These are phyloP conservation scores for Penicillium sp. DNA, from an alignment of 2,329 filamentous ascomycete genomes.

Conservation along the genomic window DNA sequence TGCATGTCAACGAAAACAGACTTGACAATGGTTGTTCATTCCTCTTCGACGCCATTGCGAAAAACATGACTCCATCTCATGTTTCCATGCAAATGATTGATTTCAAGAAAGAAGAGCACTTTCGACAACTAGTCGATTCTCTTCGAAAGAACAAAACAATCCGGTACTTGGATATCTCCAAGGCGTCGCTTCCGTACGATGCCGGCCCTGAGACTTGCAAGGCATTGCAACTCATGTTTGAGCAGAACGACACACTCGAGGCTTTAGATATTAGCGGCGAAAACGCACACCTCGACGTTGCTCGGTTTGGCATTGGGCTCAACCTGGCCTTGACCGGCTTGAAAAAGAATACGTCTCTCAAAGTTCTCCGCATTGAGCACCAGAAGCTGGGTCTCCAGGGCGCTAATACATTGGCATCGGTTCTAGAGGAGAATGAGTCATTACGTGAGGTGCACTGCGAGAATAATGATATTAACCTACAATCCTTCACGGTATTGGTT, in stretches of 20 bases:
- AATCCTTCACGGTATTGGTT: slow-evolving; percentile 68
- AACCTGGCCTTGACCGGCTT: slow-evolving; percentile 66
- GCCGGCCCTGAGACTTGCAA: slow-evolving; percentile 67
- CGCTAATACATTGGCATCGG: slow-evolving; percentile 67
- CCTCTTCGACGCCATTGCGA: slow-evolving; percentile 45
- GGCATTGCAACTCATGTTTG: slow-evolving; percentile 63
- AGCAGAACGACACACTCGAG: slow-evolving; percentile 65
- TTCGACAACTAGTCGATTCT: slow-evolving; percentile 63
- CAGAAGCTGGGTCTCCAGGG: slow-evolving; percentile 70
- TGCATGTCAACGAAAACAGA: slow-evolving; percentile 65
- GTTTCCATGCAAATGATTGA: slow-evolving; percentile 69
- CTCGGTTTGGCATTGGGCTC: slow-evolving; percentile 67
- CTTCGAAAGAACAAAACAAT: slow-evolving; percentile 64
- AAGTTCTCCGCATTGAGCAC: slow-evolving; percentile 64
- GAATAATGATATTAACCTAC: slow-evolving; percentile 70
- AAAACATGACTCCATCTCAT: slow-evolving; percentile 61
- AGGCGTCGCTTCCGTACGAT: slow-evolving; percentile 68
- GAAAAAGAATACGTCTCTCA: slow-evolving; percentile 62
- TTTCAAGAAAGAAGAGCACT: slow-evolving; percentile 65
- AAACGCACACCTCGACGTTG: slow-evolving; percentile 69
- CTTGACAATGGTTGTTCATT: slow-evolving; percentile 45
- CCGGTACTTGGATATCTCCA: slow-evolving; percentile 66
- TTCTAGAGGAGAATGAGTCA: slow-evolving; percentile 63
- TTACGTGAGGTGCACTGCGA: slow-evolving; percentile 68
- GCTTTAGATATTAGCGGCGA: slow-evolving; percentile 71